Conservation (phyloP, 257 asterid genomes). For the Nicotiana otophora region DNA sequence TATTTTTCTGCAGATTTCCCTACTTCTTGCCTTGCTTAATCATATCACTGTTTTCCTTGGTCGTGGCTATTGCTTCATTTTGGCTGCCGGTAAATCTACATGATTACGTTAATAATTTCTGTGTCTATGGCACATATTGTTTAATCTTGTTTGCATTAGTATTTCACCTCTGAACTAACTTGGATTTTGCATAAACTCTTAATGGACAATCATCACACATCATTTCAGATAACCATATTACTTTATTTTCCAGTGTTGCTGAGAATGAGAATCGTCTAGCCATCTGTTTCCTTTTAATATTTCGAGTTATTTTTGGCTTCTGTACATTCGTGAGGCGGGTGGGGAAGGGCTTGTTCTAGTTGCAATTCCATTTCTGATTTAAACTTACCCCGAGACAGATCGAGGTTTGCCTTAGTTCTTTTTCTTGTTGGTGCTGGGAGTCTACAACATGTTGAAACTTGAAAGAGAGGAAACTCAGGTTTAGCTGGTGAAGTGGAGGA, state of each 20-base stretch:
- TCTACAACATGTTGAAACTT: background rate
- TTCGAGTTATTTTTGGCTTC: background rate
- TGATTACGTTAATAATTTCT: background rate
- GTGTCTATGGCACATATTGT: background rate
- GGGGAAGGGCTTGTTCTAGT: background rate
- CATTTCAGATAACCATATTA: background rate
- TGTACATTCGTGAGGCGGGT: background rate
- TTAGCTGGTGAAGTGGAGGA: background rate
- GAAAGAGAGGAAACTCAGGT: background rate
- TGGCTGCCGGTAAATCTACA: slow-evolving; percentile 16
- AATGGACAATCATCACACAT: background rate
- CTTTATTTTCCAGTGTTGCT: background rate
- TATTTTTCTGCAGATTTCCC: slow-evolving; percentile 12
- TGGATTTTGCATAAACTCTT: background rate
- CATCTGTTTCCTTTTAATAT: background rate
- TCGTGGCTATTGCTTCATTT: slow-evolving; percentile 5
- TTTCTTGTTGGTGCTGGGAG: background rate
- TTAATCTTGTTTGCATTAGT: background rate
- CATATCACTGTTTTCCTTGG: slow-evolving; percentile 13
- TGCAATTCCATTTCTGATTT: background rate
- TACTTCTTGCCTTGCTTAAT: slow-evolving; percentile 15
- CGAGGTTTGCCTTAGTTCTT: background rate
- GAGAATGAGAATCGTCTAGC: background rate
- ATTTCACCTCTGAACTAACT: background rate
- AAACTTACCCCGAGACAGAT: background rate